phyloP scores from a whole-genome alignment of 768 basidiomycete species.

The Tulasnella sp. region DNA sequence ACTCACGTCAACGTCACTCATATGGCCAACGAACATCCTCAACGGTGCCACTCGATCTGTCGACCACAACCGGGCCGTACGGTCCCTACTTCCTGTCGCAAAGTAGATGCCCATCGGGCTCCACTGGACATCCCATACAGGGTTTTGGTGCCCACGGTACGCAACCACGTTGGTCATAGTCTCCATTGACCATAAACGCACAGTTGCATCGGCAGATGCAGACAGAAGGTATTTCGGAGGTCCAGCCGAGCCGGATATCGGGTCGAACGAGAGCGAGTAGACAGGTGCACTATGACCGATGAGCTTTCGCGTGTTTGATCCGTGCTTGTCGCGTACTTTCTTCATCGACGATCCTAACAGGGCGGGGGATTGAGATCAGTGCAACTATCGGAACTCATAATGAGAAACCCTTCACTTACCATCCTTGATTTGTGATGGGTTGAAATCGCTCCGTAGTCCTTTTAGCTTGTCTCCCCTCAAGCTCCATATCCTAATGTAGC shows the following conservation, averaged over 20 bases:
- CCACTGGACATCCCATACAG: conserved; percentile 99
- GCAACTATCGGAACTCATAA: not conserved
- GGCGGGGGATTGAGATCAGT: not conserved
- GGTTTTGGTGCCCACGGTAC: conserved; percentile 92
- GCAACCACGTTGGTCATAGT: conserved; percentile 89
- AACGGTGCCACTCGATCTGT: conserved; percentile 81
- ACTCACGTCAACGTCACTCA: conserved; percentile 94
- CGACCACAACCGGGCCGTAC: conserved; percentile 92
- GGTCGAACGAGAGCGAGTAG: conserved; percentile 89
- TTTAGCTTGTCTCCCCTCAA: conserved; percentile 82
- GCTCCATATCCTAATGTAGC: conserved; percentile 90
- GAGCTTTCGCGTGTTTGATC: conserved; percentile 80
- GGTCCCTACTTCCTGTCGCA: conserved; percentile 86
- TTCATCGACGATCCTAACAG: conserved; percentile 27
- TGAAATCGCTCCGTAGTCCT: conserved; percentile 67
- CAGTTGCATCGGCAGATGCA: conserved; percentile 82
- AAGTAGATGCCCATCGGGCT: conserved; percentile 98
- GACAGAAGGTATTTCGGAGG: conserved; percentile 85
- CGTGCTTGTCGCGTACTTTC: conserved; percentile 69
- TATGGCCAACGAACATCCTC: conserved; percentile 87
- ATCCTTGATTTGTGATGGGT: conserved; percentile 52
- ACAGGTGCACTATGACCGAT: conserved; percentile 96
- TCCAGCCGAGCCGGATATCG: conserved; percentile 71
- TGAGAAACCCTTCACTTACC: conserved; percentile 35
- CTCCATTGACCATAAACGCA: conserved; percentile 90